phyloP scores from a whole-genome alignment of 2,329 filamentous ascomycete species.

The Cordyceps cateniannulata region DNA sequence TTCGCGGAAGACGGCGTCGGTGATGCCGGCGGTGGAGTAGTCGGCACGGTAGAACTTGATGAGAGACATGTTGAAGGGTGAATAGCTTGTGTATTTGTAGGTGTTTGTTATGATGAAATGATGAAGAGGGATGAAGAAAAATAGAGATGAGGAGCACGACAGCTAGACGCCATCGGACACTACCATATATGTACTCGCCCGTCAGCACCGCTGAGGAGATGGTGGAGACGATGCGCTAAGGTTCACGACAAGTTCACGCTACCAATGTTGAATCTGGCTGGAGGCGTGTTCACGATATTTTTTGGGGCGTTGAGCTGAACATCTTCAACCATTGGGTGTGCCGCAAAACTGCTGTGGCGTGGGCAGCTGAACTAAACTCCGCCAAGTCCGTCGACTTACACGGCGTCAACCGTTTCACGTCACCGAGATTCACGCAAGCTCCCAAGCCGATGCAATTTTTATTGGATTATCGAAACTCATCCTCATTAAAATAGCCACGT shows the following conservation, averaged over 20 bases:
- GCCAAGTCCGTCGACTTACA: not conserved
- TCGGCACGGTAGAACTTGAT: constrained; percentile 13
- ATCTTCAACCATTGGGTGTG: not conserved
- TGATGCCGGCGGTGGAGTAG: constrained; percentile 11
- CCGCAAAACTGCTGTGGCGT: not conserved
- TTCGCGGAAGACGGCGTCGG: constrained; percentile 11
- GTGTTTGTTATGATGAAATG: not conserved
- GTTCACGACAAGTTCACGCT: constrained; percentile 6
- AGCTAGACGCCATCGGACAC: not conserved
- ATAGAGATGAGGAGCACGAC: too few relatives aligned
- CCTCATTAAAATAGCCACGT: not conserved
- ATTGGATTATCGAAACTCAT: not conserved
- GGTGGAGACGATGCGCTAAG: not conserved
- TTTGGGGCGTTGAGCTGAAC: not conserved
- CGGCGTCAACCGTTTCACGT: not conserved
- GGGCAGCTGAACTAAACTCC: not conserved
- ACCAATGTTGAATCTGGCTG: not conserved
- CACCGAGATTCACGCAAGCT: not conserved
- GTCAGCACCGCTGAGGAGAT: not conserved
- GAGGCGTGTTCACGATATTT: not conserved
- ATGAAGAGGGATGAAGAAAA: not conserved
- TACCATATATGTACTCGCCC: not conserved
- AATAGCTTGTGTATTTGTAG: not conserved
- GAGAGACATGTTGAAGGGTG: not conserved
- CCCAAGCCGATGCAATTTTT: not conserved